phyloP scores from a whole-genome alignment of 163 green algal genomes.

The Scenedesmus sp. region DNA sequence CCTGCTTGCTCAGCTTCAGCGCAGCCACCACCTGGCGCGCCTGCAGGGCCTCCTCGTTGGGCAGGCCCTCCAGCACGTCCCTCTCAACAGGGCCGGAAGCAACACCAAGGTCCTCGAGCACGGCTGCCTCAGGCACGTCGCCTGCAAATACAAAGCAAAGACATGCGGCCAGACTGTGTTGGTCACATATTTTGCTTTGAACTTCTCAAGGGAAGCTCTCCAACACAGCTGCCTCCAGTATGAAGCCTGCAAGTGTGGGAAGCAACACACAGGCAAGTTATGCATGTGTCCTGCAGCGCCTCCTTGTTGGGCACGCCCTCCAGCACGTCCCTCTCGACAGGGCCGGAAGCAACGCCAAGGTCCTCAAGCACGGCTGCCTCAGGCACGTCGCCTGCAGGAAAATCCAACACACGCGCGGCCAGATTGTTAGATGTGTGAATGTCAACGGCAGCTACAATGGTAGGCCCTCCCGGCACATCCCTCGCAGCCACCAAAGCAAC shows the following conservation, averaged over 20 bases:
- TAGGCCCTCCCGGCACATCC: no score
- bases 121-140: conserved; percentile 27
- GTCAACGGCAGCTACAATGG: no score
- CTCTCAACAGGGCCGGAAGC: not conserved
- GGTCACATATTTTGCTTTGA: no score
- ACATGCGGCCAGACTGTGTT: not conserved
- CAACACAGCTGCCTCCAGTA: no score
- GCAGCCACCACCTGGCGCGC: conserved; percentile 36
- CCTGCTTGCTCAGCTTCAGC: conserved; percentile 52
- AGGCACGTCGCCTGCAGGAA: conserved; percentile 23
- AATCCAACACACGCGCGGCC: no score
- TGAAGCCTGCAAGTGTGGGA: no score
- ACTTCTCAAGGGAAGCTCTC: no score
- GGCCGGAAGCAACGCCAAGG: not conserved
- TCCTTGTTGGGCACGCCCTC: conserved; percentile 49
- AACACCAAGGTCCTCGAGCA: conserved; percentile 20
- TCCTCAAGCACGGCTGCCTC: conserved; percentile 24
- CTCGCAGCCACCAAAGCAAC: no score
- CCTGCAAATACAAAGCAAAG: not conserved
- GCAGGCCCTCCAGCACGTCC: conserved; percentile 45
- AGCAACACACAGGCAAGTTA: no score
- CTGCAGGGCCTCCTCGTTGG: conserved; percentile 45
- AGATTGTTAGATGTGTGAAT: not conserved
- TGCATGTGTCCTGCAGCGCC: not conserved
- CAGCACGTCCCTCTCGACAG: conserved; percentile 23